These are phyloP conservation scores for Cutaneotrichosporon sp. DNA, from an alignment of 1,284 basidiomycete genomes.

Conservation along the genomic window DNA sequence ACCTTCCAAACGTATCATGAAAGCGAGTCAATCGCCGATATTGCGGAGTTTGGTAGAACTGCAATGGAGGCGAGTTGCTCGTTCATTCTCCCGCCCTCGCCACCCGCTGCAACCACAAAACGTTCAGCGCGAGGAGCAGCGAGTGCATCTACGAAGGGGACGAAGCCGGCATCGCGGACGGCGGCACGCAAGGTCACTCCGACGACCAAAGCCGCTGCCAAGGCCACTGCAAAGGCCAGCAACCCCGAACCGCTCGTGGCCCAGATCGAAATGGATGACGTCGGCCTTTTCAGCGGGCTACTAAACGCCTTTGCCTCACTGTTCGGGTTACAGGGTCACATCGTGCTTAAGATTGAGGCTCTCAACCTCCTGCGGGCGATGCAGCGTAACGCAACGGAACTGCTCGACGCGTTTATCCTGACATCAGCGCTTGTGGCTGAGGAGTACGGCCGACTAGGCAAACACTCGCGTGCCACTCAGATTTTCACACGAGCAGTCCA, in stretches of 20 bases:
- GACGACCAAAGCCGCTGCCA: neutral
- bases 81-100: slow-evolving; percentile 24
- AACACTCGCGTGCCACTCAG: slow-evolving; percentile 59
- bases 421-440: slow-evolving; percentile 66
- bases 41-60: slow-evolving; percentile 15
- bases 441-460: slow-evolving; percentile 73
- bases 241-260: neutral
- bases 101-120: neutral
- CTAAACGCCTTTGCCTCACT: slow-evolving; percentile 56
- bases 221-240: neutral
- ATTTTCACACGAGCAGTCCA: slow-evolving; percentile 59
- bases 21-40: slow-evolving; percentile 15
- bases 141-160: neutral
- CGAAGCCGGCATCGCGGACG: neutral
- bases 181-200: neutral
- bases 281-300: slow-evolving; percentile 53
- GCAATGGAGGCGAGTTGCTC: slow-evolving; percentile 24
- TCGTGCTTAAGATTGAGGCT: slow-evolving; percentile 51
- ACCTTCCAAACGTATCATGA: slow-evolving; percentile 32
- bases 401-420: slow-evolving; percentile 55
- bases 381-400: slow-evolving; percentile 54
- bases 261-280: slow-evolving; percentile 49
- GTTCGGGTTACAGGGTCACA: slow-evolving; percentile 59
- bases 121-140: neutral
- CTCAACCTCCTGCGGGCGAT: slow-evolving; percentile 56